Evolutionary conservation across 495 filamentous ascomycete species (phyloP).

Genomic region (Clohesyomyces aquaticus): DNA sequence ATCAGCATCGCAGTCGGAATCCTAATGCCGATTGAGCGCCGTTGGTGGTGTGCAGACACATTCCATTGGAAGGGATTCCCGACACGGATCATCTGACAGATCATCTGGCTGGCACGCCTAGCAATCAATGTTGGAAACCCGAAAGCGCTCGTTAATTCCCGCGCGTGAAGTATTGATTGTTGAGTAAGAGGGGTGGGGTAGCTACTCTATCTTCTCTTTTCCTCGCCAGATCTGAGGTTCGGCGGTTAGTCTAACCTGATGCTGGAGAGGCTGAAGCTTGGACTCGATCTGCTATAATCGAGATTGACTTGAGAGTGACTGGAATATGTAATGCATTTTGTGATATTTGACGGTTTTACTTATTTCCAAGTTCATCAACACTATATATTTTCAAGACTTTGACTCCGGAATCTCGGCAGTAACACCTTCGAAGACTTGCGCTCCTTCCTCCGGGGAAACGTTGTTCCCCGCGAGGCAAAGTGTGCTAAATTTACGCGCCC

Average conservation of each 20-base stretch:
- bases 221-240: background rate
- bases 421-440: background rate
- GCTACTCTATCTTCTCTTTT: background rate
- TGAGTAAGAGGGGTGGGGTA: background rate
- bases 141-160: no score
- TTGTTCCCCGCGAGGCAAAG: background rate
- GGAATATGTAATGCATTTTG: background rate
- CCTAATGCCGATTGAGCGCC: no score
- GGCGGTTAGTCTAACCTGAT: conserved; percentile 17
- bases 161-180: no score
- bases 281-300: background rate
- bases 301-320: background rate
- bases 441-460: background rate
- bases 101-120: no score
- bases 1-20: no score
- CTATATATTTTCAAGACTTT: background rate
- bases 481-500: conserved; percentile 19
- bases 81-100: background rate
- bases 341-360: background rate
- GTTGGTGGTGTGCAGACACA: background rate
- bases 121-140: no score
- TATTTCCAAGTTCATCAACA: background rate
- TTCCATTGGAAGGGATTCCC: background rate
- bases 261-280: background rate
- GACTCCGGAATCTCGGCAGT: background rate